Evolutionary conservation across 768 basidiomycete genomes (phyloP), one percentile per base, ranked within the genome.

Genomic region (Termitomyces sp.): DNA sequence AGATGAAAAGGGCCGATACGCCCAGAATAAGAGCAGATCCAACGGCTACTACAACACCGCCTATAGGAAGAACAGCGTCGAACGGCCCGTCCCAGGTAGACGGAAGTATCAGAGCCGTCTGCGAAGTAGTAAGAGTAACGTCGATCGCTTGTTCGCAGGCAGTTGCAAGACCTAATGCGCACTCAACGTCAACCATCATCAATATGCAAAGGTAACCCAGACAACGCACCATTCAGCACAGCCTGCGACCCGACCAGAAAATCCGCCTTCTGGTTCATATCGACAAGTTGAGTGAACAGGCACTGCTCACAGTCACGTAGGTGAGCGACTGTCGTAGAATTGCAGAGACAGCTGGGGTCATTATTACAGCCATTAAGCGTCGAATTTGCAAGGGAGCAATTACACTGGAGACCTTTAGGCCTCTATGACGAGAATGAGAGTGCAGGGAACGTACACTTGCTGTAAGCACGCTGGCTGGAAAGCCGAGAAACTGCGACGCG

Each of bases 271-370:
- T 74, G 65, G 65, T 85, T 85, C 36, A 71, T 69, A 9, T 65
- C 64, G 61, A 92, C 78, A 27, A 89, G 71, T 56, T 72, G 71
- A 42, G 70, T 67, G 65, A 87, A 84, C 77, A 87, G 79, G 74
- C 88, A 91, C 64, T 85, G 82, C 68, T 91, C 79, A 71, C 88
- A 88, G 34, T 64, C 50, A 2, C 75, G 69, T 55, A 91, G 69
- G 1, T 71, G 61, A 1, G 67, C 56, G 32, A 82, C 74, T 3
- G 79, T 79, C 8, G 58, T 65, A 14, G 69, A 58, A 18, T 58
- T 63, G 74, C 89, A 91, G 26, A 88, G 74, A 67, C 88, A 90
- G 20, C 60, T 58, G 34, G 79, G 69, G 60, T 82, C 71, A 55
- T 74, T 66, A 18, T 67, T 67, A 69, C 88, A 88, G 24, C 64